phyloP scores from a whole-genome alignment of 495 filamentous ascomycete genomes.

The Bacidia rubella region DNA sequence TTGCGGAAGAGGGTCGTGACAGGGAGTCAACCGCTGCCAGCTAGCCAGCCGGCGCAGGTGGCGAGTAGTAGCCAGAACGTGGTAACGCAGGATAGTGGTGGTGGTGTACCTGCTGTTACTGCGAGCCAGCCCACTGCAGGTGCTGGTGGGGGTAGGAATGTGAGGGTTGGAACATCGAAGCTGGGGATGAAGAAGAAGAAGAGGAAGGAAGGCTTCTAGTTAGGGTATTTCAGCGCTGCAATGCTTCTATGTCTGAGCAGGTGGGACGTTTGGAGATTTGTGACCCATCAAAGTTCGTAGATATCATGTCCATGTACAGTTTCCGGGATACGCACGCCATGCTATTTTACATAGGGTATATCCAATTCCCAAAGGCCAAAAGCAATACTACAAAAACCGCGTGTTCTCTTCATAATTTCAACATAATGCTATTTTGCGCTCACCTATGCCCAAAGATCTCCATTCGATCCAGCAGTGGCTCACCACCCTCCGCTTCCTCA shows the following conservation, averaged over 20 bases:
- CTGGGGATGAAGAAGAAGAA: slow-evolving; percentile 20
- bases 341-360: slow-evolving; percentile 4
- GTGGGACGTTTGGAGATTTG: too few species aligned
- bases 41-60: slow-evolving; percentile 1
- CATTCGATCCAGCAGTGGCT: slow-evolving; percentile 44
- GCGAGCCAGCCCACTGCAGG: slow-evolving; percentile 29
- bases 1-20: slow-evolving; percentile 18
- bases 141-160: slow-evolving; percentile 14
- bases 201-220: slow-evolving; percentile 32
- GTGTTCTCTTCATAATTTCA: neutral
- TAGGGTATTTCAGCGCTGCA: too few species aligned
- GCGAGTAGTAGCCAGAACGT: slow-evolving; percentile 29
- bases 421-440: slow-evolving; percentile 7
- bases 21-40: slow-evolving; percentile 29
- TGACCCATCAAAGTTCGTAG: too few species aligned
- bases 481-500: slow-evolving; percentile 21
- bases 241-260: too few species aligned
- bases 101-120: slow-evolving; percentile 32
- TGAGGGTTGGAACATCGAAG: slow-evolving; percentile 17
- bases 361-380: neutral
- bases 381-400: neutral
- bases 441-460: slow-evolving; percentile 60
- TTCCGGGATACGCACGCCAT: neutral
- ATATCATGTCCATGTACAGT: neutral
- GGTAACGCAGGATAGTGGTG: slow-evolving; percentile 27